These are phyloP conservation scores for Penicillium brasilianum DNA, from an alignment of 2,329 filamentous ascomycete genomes.

Conservation along the genomic window DNA sequence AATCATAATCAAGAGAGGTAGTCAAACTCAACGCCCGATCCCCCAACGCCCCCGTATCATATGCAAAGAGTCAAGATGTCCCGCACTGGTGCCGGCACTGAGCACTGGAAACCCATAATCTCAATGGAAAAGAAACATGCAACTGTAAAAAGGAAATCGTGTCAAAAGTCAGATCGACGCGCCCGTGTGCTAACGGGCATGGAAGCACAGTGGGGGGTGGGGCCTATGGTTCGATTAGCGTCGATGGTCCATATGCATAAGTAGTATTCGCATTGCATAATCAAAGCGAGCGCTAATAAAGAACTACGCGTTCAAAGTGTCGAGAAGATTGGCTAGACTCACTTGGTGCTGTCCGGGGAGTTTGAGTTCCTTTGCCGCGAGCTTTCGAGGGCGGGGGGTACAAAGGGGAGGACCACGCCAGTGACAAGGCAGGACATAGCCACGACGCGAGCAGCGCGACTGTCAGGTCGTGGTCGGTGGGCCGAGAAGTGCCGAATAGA, in stretches of 20 bases:
- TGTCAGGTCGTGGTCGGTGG: conserved; percentile 46
- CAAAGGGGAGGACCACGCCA: conserved; percentile 52
- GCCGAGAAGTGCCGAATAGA: conserved; percentile 53
- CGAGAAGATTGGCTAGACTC: conserved; percentile 19
- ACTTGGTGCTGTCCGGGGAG: conserved; percentile 47
- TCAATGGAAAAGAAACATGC: not conserved
- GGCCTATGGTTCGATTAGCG: conserved; percentile 33
- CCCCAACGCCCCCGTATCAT: conserved; percentile 18
- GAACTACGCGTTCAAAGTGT: not conserved
- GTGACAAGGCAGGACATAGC: conserved; percentile 49
- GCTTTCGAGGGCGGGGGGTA: conserved; percentile 54
- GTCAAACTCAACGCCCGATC: conserved; percentile 20
- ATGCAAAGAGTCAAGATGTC: conserved; percentile 22
- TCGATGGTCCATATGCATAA: conserved; percentile 10
- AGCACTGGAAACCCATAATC: not conserved
- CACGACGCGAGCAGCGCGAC: conserved; percentile 47
- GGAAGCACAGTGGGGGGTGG: conserved; percentile 50
- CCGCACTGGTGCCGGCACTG: conserved; percentile 23
- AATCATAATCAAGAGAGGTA: not conserved
- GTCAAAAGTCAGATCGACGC: no score
- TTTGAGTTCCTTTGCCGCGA: conserved; percentile 48
- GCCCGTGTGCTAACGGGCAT: conserved; percentile 39
- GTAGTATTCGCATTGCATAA: not conserved
- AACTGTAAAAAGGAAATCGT: not conserved
- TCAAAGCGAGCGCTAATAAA: not conserved